Conservation (phyloP, 2,329 filamentous ascomycete genomes). For the Alternaria arbusti region DNA sequence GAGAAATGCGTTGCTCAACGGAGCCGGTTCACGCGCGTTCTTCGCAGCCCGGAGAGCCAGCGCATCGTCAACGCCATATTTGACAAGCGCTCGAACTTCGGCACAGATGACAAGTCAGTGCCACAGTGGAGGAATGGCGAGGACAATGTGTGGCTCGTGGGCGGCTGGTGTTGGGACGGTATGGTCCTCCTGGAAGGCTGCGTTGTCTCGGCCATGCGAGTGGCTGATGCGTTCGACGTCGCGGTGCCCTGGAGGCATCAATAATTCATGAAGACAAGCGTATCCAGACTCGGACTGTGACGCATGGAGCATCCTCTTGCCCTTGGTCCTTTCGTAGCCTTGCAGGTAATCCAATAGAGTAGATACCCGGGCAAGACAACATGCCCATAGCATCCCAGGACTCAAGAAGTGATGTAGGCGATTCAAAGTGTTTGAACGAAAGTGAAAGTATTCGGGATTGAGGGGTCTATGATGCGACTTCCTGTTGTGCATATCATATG, state of each 20-base stretch:
- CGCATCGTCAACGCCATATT: conserved; percentile 58
- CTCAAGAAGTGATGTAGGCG: background rate
- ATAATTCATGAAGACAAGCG: background rate
- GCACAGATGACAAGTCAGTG: conserved; percentile 25
- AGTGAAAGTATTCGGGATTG: background rate
- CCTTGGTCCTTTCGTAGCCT: background rate
- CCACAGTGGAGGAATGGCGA: conserved; percentile 60
- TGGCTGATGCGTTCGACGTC: conserved; percentile 62
- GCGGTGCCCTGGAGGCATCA: conserved; percentile 39
- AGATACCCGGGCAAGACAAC: background rate
- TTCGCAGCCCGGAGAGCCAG: conserved; percentile 59
- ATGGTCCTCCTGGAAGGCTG: conserved; percentile 69
- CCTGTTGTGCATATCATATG: background rate
- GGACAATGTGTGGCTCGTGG: conserved; percentile 61
- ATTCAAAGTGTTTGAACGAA: background rate
- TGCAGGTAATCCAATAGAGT: background rate
- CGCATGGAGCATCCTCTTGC: background rate
- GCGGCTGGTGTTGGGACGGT: conserved; percentile 70
- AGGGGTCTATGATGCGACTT: background rate
- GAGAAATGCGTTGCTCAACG: conserved; percentile 52
- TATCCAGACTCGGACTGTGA: no score
- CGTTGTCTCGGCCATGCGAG: conserved; percentile 63
- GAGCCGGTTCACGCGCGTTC: conserved; percentile 59
- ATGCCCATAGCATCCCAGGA: background rate
- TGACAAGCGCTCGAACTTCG: conserved; percentile 10